A percentile compares a stretch with the other conserved stretches of the same genome.
phyloP scores from a whole-genome alignment of 2,329 filamentous ascomycete genomes.

The Trichophyton simii region DNA sequence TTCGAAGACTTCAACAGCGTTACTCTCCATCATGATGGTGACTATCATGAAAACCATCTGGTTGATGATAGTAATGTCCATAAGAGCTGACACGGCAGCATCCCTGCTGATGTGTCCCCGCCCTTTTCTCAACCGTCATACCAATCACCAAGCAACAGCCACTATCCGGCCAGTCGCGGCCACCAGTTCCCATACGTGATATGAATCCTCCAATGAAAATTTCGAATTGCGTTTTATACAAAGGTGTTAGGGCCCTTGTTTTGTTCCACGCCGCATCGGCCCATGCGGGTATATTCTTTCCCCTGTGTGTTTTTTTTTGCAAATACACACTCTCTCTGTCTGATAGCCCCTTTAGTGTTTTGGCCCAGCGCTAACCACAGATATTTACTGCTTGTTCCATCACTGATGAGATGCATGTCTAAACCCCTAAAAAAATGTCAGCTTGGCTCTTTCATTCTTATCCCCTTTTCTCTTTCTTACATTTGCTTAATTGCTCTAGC shows the following conservation, averaged over 20 bases:
- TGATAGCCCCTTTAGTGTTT: not conserved
- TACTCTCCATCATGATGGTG: slow-evolving; percentile 89
- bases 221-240: not conserved
- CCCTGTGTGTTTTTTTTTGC: not conserved
- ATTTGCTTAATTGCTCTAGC: not conserved
- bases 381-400: not conserved
- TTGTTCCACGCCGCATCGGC: not conserved
- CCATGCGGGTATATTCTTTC: not conserved
- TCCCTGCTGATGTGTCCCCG: not conserved
- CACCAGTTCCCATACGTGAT: not conserved
- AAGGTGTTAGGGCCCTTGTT: not conserved
- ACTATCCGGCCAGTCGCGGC: not conserved
- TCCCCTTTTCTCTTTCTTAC: not conserved
- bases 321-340: not conserved
- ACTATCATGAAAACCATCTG: slow-evolving; percentile 41
- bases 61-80: slow-evolving; percentile 13
- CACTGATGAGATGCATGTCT: slow-evolving; percentile 1
- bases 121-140: not conserved
- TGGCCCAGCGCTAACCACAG: not conserved
- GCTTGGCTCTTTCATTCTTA: not conserved
- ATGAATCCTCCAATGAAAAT: not conserved
- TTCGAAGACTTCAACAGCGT: slow-evolving; percentile 99
- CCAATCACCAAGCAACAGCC: not conserved
- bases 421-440: not conserved
- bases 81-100: slow-evolving; percentile 16